These are phyloP conservation scores for Bothriochloa decipiens DNA, from an alignment of 176 grass and related monocot species.

Conservation along the genomic window DNA sequence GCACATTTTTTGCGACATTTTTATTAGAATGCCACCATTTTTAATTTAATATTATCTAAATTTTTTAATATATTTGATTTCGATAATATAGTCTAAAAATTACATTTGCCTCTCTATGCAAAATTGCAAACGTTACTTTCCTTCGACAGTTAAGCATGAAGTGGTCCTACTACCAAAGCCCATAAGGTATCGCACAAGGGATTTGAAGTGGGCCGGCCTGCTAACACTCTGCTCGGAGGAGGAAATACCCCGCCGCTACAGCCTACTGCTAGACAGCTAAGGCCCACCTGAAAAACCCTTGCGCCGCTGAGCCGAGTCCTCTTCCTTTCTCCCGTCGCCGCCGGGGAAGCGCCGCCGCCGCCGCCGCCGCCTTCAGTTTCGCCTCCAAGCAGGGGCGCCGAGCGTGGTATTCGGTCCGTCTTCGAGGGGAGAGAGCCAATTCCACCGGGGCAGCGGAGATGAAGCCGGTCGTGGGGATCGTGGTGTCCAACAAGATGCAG, in stretches of 20 bases:
- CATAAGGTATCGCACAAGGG: too few species aligned
- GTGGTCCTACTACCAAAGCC: too few species aligned
- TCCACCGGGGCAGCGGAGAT: slow-evolving; percentile 21
- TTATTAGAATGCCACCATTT: too few species aligned
- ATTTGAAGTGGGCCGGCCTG: slow-evolving; percentile 1
- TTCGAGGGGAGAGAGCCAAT: neutral
- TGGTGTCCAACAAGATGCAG: slow-evolving; percentile 99
- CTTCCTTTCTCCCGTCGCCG: neutral
- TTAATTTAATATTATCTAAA: too few species aligned
- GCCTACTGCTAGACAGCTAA: neutral
- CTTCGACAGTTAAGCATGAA: too few species aligned
- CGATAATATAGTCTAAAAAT: too few species aligned
- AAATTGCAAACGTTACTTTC: too few species aligned
- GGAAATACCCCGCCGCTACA: neutral
- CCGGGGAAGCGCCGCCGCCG: neutral
- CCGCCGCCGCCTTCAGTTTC: neutral
- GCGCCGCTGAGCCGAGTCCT: neutral
- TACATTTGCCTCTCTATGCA: too few species aligned
- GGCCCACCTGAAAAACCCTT: neutral
- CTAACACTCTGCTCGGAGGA: too few species aligned
- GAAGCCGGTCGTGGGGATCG: slow-evolving; percentile 86
- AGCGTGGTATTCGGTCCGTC: neutral
- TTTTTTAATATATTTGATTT: too few species aligned
- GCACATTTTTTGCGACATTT: too few species aligned
- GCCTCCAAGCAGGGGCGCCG: neutral